Base-by-base conservation (phyloP, 108 stramenopile genomes). In the Cylindrotheca closterium region DNA sequence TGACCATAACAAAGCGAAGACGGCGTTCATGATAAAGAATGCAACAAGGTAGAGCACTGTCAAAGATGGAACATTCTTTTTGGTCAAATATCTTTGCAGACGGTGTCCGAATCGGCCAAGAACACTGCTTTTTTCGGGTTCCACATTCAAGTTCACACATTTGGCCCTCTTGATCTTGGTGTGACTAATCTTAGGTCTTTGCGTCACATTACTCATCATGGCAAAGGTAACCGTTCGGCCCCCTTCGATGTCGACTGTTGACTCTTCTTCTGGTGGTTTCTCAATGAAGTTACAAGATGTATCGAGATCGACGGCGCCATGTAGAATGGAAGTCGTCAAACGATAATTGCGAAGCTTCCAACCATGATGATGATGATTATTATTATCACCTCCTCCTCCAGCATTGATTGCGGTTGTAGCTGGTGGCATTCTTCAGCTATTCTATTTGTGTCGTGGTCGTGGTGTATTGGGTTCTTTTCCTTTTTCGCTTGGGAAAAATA, bases 1-100 rank as follows among this genome's bases (percentile, higher is more conserved):
- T 24, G 7, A 26, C 63, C 63, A 63, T 2, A 63, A 30, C 2
- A 5, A 24, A 22, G 63, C 63, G 47, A 63, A 63, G 2, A 63
- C n/a, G 19, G 47, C 18, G 23, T 63, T 63, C 5, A 63, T 1
- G 1, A 30, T 21, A 7, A 63, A 28, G n/a, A 63, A 63, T 3
- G 19, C 34, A 59, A 5, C 32, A 19, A 59, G 29, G 21, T 45
- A 59, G 27, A 34, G n/a, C 18, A 45, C 4, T 19, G 32, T 59
- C 3, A 42, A 5, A 3, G 7, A 10, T 3, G n/a, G 21, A 15
- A 59, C 3, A 23, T 28, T 45, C 21, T n/a, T 37, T 22, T 31
- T 3, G 18, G 42, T 33, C 4, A 59, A 34, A 17, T 23, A 59
- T 17, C 32, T 22, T 3, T 34, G 58, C 19, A 10, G 19, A 12